Base-by-base conservation (phyloP, 2,329 filamentous ascomycete genomes). In the Hypoxylon rubiginosum region DNA sequence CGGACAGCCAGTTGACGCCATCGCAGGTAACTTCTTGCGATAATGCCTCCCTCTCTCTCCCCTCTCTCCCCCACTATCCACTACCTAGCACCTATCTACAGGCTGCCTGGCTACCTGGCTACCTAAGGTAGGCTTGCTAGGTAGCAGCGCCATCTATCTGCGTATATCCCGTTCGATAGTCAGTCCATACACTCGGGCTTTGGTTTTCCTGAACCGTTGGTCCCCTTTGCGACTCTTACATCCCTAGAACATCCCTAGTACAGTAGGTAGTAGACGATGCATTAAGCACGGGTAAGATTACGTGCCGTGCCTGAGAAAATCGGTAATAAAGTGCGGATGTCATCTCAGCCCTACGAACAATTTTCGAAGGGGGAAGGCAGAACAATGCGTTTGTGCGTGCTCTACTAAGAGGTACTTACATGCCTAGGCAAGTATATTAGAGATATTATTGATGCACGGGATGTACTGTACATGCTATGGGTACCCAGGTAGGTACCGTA, bases 291-390 rank as follows among this genome's bases (percentile, higher is more conserved):
- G 52, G 39, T 58, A 45, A 52, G 66, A 52, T 34, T 54, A 64
- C 61, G 63, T 67, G 66, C 56, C 61, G 63, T 67, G 66, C 56
- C 60, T 63, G 63, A 58, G 52, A 56, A 60, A 50, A 58, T 61
- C 50, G 62, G 65, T 50, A 70, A 67, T 67, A 68, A 62, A 58
- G 62, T 70, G 67, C 67, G 67, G 52, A 64, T 72, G 68, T 65
- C 71, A 73, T 70, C 66, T 75, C 73, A 75, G 73, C 73, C 73
- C 73, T 75, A 75, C 69, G 67, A 58, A 49, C 17, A 49, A 52
- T 45, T 19, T 49, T 43, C 28, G 56, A 67, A 46, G 41, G 17
- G 51, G 51, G 39, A 36, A 41, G 52, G 45, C 36, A 56, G 24
- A 58, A 54, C 41, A 45, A 53, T 32, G 46, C 46, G 46, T 9